A percentile compares a stretch with the other conserved stretches of the same genome.
These are phyloP conservation scores for Trichomonascaceae sp. DNA, from an alignment of 1,139 yeast genomes.

Conservation along the genomic window DNA sequence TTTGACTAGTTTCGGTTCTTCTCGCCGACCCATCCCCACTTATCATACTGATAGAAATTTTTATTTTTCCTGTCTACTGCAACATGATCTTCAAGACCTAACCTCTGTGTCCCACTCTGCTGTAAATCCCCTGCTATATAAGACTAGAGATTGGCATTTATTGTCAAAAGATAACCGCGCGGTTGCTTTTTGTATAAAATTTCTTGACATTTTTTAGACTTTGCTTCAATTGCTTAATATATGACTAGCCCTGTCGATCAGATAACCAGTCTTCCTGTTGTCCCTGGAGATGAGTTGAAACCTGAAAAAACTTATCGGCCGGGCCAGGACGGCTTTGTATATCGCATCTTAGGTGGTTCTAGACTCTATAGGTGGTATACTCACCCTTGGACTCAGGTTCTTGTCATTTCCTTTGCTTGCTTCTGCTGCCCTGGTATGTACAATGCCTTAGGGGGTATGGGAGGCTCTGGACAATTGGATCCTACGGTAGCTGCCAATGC, in stretches of 20 bases:
- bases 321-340: neutral
- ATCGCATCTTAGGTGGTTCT: neutral
- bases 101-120: neutral
- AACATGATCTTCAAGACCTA: neutral
- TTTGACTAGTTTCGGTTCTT: neutral
- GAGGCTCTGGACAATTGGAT: slow-evolving; percentile 41
- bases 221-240: neutral
- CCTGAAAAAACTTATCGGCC: neutral
- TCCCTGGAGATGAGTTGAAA: slow-evolving; percentile 2
- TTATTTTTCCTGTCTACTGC: neutral
- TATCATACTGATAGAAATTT: neutral
- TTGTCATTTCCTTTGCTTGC: slow-evolving; percentile 28
- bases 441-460: slow-evolving; percentile 51
- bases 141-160: neutral
- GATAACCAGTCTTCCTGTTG: neutral
- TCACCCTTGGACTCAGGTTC: slow-evolving; percentile 21
- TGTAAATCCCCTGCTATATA: neutral
- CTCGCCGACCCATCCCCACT: neutral
- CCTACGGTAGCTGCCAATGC: slow-evolving; percentile 36
- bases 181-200: neutral
- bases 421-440: slow-evolving; percentile 44
- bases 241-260: neutral
- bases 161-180: neutral
- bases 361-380: slow-evolving; percentile 1
- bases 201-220: neutral